Evolutionary conservation across 768 basidiomycete genomes (phyloP).

Genomic region (Tephrocybe sp.): DNA sequence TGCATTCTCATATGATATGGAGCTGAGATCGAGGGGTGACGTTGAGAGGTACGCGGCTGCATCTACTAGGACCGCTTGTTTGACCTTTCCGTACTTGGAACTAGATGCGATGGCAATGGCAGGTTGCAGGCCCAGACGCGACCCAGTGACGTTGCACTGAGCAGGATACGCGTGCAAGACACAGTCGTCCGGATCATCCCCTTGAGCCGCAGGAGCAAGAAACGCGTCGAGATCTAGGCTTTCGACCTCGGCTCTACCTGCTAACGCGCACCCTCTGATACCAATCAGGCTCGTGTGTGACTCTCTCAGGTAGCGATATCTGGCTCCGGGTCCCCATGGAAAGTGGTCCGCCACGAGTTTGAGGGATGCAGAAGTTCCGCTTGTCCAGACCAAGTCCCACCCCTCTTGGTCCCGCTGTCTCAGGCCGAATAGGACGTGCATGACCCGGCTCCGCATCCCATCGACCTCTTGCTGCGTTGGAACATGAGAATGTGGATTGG

Average conservation of each 20-base stretch:
- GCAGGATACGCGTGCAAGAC: constrained; percentile 16
- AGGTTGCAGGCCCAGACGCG: constrained; percentile 16
- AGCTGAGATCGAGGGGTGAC: constrained; percentile 12
- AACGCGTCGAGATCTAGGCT: constrained; percentile 14
- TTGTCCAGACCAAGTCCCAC: constrained; percentile 19
- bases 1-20: constrained; percentile 9
- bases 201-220: not conserved
- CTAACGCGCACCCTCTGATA: constrained; percentile 15
- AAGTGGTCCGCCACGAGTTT: constrained; percentile 14
- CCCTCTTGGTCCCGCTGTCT: constrained; percentile 10
- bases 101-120: constrained; percentile 1
- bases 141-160: constrained; percentile 18
- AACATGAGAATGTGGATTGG: constrained; percentile 16
- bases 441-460: constrained; percentile 10
- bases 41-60: constrained; percentile 19
- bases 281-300: constrained; percentile 17
- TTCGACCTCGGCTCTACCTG: constrained; percentile 13
- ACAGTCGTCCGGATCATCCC: not conserved
- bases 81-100: not conserved
- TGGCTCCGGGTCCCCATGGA: constrained; percentile 8
- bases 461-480: constrained; percentile 12
- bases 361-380: constrained; percentile 13
- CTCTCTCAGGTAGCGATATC: constrained; percentile 14
- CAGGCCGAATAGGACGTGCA: constrained; percentile 13
- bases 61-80: constrained; percentile 13